Base-by-base conservation (phyloP, 1,284 basidiomycete genomes). In the Trichosporon sp. region DNA sequence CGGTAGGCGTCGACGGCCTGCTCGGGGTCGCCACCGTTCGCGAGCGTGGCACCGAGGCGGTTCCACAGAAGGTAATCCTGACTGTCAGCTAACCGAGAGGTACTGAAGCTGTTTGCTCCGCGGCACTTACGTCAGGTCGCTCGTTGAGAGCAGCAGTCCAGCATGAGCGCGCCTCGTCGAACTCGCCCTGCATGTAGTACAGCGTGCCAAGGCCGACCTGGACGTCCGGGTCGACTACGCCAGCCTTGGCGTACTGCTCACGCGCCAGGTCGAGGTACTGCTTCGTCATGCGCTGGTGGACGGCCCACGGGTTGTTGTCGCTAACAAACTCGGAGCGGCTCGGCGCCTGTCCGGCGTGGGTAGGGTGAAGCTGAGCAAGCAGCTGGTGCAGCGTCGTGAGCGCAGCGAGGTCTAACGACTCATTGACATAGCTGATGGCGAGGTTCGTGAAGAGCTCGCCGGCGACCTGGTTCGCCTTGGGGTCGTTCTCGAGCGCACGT, bases 1-100 rank as follows among this genome's bases (percentile, higher is more conserved):
- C 91, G 86, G 78, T 99, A 99, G 13, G 94, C 95, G 44, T 92
- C 91, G 33, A 99, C 86, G 2, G 96, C 95, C 78, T 96, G 92
- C 79, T 99, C 96, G 0, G 95, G 91, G 71, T 92, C 90, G 66
- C 88, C 93, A 1, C 92, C 93, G 77, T 99, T 99, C 16, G 95
- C 96, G 37, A 99, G 83, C 6, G 91, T 94, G 1, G 95, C 97
- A 3, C 96, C 96, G 5, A 97, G 83, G 59, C 96, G 84, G 79
- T 99, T 99, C 96, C 96, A 99, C 8, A 99, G 82, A 13, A 95
- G 82, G 77, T 94, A 98, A 80, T 99, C 96, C 87, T 89, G 76
- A n/a, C 5, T 4, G 33, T 57, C n/a, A 57, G 56, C 56, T 25
- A n/a, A n/a, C n/a, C n/a, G n/a, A n/a, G n/a, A n/a, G n/a, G n/a